Evolutionary conservation across 768 basidiomycete genomes (phyloP).

Genomic region (Podaxis rugospora): DNA sequence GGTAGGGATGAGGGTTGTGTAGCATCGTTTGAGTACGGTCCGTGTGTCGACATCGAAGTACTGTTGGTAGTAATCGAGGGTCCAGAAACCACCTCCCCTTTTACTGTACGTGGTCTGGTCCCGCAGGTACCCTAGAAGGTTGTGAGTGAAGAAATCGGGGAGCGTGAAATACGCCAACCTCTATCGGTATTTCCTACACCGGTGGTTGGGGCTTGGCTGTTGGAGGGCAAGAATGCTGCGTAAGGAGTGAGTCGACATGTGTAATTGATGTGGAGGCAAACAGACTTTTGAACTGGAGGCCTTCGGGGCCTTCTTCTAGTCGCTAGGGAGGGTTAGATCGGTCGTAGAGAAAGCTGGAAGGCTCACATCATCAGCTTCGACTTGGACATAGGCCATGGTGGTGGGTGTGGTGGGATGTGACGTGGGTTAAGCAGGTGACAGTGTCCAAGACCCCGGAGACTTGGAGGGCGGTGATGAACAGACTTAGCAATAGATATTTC

Average conservation of each 20-base stretch:
- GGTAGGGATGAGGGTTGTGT: slow-evolving; percentile 73
- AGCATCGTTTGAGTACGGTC: slow-evolving; percentile 71
- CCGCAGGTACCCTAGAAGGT: slow-evolving; percentile 54
- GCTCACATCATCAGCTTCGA: slow-evolving; percentile 67
- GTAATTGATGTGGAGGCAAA: neutral
- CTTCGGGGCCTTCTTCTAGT: slow-evolving; percentile 63
- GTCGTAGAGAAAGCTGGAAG: neutral
- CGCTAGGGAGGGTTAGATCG: slow-evolving; percentile 16
- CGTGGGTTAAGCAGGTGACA: neutral
- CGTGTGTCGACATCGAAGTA: slow-evolving; percentile 89
- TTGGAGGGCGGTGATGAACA: neutral
- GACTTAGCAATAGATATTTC: neutral
- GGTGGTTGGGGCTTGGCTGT: slow-evolving; percentile 25
- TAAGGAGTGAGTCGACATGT: neutral
- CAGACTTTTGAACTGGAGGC: slow-evolving; percentile 69
- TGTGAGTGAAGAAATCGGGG: neutral
- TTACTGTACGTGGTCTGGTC: slow-evolving; percentile 45
- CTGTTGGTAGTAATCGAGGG: slow-evolving; percentile 78
- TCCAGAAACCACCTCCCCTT: slow-evolving; percentile 63
- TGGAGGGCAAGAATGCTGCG: slow-evolving; percentile 55
- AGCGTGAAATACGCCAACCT: slow-evolving; percentile 28
- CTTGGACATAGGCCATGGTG: slow-evolving; percentile 67
- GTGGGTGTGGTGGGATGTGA: slow-evolving; percentile 9
- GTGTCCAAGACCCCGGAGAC: neutral
- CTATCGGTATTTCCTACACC: slow-evolving; percentile 49